Conservation (phyloP, 805 yeast genomes). For the Lipomyces japonicus region DNA sequence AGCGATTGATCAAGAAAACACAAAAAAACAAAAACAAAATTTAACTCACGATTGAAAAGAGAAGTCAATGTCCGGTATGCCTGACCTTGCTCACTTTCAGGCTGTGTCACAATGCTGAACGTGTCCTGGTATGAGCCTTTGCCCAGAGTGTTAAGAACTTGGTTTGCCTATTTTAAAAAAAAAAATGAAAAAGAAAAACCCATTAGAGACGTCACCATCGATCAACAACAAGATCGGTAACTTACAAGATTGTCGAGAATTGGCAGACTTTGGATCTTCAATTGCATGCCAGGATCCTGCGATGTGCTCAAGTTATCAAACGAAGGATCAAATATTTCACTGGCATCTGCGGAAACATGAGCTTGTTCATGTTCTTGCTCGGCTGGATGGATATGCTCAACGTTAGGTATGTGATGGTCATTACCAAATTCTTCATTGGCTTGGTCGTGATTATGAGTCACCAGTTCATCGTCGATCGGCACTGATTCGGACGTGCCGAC, state of each 20-base stretch:
- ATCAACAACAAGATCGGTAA: not conserved
- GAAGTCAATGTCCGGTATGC: slow-evolving; percentile 64
- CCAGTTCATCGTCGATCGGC: slow-evolving; percentile 2
- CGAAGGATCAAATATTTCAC: slow-evolving; percentile 6
- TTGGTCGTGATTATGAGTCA: not conserved
- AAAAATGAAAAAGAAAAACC: not conserved
- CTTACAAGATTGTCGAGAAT: slow-evolving; percentile 63
- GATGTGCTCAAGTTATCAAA: slow-evolving; percentile 9
- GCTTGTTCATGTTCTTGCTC: not conserved
- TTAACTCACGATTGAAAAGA: slow-evolving; percentile 53
- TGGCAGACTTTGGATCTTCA: slow-evolving; percentile 44
- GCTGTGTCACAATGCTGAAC: slow-evolving; percentile 61
- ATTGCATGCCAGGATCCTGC: slow-evolving; percentile 18
- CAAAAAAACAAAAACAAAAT: not conserved
- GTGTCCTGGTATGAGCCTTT: slow-evolving; percentile 73
- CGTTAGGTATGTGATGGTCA: not conserved
- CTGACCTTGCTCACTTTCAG: slow-evolving; percentile 59
- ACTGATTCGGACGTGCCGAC: slow-evolving; percentile 43
- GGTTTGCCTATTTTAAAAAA: slow-evolving; percentile 51
- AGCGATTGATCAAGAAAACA: not conserved
- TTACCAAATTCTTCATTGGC: not conserved
- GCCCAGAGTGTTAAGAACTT: slow-evolving; percentile 67
- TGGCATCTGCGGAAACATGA: not conserved
- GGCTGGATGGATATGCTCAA: slow-evolving; percentile 2
- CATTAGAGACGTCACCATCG: not conserved